Percentiles rank a stretch among this genome's conserved stretches.
These are phyloP conservation scores for Blepharisma undulans DNA, from an alignment of 169 alveolate species.

Conservation along the genomic window DNA sequence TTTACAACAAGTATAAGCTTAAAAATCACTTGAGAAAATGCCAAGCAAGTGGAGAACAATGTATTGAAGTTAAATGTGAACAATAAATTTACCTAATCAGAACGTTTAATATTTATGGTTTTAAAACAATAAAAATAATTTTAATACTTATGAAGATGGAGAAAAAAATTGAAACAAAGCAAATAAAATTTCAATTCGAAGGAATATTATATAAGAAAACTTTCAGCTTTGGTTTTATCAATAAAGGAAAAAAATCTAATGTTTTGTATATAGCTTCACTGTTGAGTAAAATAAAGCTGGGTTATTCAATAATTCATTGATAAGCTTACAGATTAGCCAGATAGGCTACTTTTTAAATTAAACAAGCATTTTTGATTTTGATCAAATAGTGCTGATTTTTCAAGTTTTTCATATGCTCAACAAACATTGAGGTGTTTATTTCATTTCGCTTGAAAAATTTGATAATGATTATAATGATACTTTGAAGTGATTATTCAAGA, in stretches of 20 bases:
- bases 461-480: background rate
- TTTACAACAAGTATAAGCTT: constrained; percentile 6
- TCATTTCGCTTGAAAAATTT: background rate
- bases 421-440: no score
- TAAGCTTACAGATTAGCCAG: background rate
- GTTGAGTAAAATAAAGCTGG: background rate
- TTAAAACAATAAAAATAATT: no score
- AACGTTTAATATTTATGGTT: no score
- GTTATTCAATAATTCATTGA: background rate
- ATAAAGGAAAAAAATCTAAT: no score
- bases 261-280: background rate
- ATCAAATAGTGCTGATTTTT: no score
- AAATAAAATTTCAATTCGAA: no score
- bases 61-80: background rate
- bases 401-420: no score
- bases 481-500: background rate
- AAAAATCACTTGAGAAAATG: constrained; percentile 5
- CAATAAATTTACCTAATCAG: background rate
- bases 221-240: no score
- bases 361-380: background rate
- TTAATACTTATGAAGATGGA: background rate
- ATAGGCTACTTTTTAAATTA: background rate
- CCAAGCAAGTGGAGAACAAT: background rate
- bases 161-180: background rate
- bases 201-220: no score